These are phyloP conservation scores for Ceratocystis smalleyi DNA, from an alignment of 2,329 filamentous ascomycete genomes.

Conservation along the genomic window DNA sequence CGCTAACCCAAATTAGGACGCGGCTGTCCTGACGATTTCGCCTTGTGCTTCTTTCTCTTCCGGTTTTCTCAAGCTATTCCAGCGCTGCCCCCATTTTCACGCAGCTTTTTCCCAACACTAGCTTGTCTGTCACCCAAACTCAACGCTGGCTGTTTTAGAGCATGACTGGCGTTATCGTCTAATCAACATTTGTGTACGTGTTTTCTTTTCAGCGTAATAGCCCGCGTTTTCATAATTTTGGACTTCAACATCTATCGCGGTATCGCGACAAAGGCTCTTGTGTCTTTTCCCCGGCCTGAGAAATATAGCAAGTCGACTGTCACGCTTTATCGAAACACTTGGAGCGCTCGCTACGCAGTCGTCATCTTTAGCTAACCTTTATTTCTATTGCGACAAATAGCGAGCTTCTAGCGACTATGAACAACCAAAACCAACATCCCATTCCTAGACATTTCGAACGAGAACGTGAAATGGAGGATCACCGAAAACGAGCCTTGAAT, in stretches of 20 bases:
- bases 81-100: slow-evolving; percentile 3
- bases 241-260: background rate
- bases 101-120: background rate
- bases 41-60: slow-evolving; percentile 14
- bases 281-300: background rate
- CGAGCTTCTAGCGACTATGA: slow-evolving; percentile 27
- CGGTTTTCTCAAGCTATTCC: slow-evolving; percentile 4
- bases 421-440: slow-evolving; percentile 31
- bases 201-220: background rate
- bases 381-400: slow-evolving; percentile 2
- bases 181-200: slow-evolving; percentile 1
- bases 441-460: slow-evolving; percentile 30
- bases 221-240: background rate
- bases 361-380: background rate
- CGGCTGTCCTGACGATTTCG: slow-evolving; percentile 15
- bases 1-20: slow-evolving; percentile 15
- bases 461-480: slow-evolving; percentile 34
- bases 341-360: background rate
- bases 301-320: background rate
- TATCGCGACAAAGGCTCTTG: background rate
- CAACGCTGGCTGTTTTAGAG: background rate
- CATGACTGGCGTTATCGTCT: background rate
- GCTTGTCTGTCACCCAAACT: background rate
- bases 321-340: background rate
- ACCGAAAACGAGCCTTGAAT: slow-evolving; percentile 31